Conservation (phyloP, 73 alveolate species). For the Tetrahymena malaccensis region DNA sequence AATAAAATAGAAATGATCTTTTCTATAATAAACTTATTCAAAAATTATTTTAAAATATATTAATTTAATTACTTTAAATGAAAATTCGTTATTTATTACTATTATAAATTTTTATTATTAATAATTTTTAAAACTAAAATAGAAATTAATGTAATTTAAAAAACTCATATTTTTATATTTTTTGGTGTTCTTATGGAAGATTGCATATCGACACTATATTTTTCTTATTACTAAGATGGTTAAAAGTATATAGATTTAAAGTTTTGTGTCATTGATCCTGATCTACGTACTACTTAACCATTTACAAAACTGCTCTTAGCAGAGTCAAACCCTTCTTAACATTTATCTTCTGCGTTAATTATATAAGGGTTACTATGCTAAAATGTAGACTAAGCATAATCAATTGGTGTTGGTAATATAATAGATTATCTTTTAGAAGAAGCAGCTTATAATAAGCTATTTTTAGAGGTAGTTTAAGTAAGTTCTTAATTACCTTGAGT, state of each 20-base stretch:
- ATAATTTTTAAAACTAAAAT: too few relatives aligned
- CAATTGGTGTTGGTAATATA: neutral
- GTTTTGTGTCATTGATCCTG: neutral
- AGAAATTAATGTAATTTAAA: too few relatives aligned
- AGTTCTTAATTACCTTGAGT: neutral
- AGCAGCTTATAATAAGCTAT: neutral
- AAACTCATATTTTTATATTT: too few relatives aligned
- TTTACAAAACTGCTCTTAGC: neutral
- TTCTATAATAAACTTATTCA: too few relatives aligned
- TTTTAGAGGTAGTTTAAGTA: neutral
- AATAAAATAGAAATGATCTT: too few relatives aligned
- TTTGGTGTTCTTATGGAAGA: neutral
- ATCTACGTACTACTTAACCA: neutral
- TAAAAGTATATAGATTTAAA: neutral
- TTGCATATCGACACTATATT: neutral
- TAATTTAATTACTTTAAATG: too few relatives aligned
- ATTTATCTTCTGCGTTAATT: neutral
- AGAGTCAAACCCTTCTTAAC: neutral
- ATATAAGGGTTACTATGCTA: neutral
- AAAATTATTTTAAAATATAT: too few relatives aligned
- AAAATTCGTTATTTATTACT: too few relatives aligned
- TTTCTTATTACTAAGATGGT: neutral
- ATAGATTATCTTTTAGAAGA: neutral
- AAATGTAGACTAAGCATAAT: neutral
- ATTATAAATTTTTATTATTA: too few relatives aligned